Base-by-base conservation (phyloP, 208 protist genomes). In the Naegleria lovaniensis region DNA sequence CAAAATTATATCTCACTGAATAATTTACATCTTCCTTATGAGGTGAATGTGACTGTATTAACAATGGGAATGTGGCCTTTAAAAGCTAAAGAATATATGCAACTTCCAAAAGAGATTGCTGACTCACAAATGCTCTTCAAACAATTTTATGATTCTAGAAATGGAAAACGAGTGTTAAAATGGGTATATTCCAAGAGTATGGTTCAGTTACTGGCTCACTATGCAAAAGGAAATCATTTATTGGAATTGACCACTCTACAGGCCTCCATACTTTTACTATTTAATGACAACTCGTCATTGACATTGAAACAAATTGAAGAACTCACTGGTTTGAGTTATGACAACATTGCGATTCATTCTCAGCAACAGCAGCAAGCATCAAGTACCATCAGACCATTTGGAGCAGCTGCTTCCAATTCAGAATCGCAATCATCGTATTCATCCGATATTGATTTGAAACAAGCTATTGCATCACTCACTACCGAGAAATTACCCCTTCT, bases 31-130 rank as follows among this genome's bases (percentile, higher is more conserved):
- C 5, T 67, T 41, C 5, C 19, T 4, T 67, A 36, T 67, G 85
- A 97, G 25, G 89, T 97, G 15, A 93, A 85, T 90, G 95, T 97
- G 3, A 75, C 92, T 51, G 94, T 97, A 11, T 93, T 97, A 6
- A 97, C 96, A 0, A 96, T 92, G 5, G 95, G 95, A 33, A 96
- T 94, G 90, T 97, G 96, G 96, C 96, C 96, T 52, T 95, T 94
- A 41, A 67, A 43, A 79, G 0, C 59, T 88, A 48, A 76, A 89
- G 43, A 92, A 85, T 29, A 93, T 90, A 89, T 89, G 6, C 93
- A 84, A 58, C 90, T 96, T 33, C 94, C 93, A 19, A 33, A 85
- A 19, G 87, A 91, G 41, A 38, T 94, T 13, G 22, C 93, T 33
- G 19, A 91, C 13, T 94, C 92, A 76, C 93, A 93, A 43, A 91